These are phyloP conservation scores for Trichoderma erinaceum DNA, from an alignment of 495 filamentous ascomycete genomes.

Conservation along the genomic window DNA sequence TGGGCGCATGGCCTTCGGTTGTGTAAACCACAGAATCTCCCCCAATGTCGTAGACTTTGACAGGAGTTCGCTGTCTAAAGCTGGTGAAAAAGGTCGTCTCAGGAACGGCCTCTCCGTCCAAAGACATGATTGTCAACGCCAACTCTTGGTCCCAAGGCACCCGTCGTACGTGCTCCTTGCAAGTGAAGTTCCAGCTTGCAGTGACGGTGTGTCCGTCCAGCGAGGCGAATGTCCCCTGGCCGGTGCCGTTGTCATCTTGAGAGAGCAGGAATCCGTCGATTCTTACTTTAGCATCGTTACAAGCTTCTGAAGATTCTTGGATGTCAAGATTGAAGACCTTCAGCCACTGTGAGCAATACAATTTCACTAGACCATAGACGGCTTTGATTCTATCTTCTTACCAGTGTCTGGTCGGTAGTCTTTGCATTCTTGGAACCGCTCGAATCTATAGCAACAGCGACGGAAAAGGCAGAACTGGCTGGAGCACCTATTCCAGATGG, in stretches of 20 bases:
- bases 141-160: conserved; percentile 41
- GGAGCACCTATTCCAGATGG: background rate
- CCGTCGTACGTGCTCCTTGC: conserved; percentile 35
- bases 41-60: conserved; percentile 37
- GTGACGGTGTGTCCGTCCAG: conserved; percentile 24
- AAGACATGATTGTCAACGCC: conserved; percentile 37
- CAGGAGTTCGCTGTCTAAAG: conserved; percentile 37
- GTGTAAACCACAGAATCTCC: conserved; percentile 14
- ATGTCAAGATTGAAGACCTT: conserved; percentile 32
- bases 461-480: background rate
- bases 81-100: conserved; percentile 40
- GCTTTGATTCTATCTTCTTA: background rate
- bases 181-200: conserved; percentile 42
- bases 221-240: conserved; percentile 28
- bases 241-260: conserved; percentile 27
- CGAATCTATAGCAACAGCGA: background rate
- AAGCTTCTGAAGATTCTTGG: conserved; percentile 29
- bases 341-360: conserved; percentile 1
- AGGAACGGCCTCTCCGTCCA: conserved; percentile 30
- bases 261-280: conserved; percentile 31
- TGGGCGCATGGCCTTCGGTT: background rate
- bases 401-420: conserved; percentile 3
- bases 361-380: background rate
- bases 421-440: conserved; percentile 5
- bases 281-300: conserved; percentile 33